phyloP scores from a whole-genome alignment of 306 rosid genomes.

The Vigna nakashimae region DNA sequence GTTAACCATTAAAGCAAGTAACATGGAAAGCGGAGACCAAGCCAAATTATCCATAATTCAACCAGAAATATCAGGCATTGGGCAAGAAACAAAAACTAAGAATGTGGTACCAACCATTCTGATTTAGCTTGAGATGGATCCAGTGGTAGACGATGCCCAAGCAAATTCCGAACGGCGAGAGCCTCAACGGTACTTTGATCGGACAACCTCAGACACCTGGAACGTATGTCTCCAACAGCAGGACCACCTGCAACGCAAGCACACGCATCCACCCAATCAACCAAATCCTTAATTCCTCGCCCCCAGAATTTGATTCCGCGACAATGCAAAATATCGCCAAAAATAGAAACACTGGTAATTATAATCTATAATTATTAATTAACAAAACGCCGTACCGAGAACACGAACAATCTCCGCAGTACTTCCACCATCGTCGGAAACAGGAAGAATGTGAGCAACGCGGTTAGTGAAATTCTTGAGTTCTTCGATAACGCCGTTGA shows the following conservation, averaged over 20 bases:
- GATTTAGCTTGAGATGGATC: constrained; percentile 72
- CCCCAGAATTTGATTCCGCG: background rate
- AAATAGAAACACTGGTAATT: constrained; percentile 14
- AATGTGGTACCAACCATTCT: constrained; percentile 80
- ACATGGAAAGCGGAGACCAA: background rate
- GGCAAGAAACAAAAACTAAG: constrained; percentile 1
- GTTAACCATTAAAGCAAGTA: constrained; percentile 19
- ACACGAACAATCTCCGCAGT: constrained; percentile 98
- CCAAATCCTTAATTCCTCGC: constrained; percentile 25
- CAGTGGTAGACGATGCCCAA: constrained; percentile 81
- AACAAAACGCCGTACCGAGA: constrained; percentile 55
- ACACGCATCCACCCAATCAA: background rate
- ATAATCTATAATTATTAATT: no score
- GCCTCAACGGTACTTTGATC: constrained; percentile 90
- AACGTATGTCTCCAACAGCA: constrained; percentile 96
- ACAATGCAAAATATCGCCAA: background rate
- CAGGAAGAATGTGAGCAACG: constrained; percentile 97
- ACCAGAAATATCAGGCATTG: constrained; percentile 4
- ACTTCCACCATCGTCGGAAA: constrained; percentile 96
- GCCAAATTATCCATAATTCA: background rate
- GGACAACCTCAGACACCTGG: constrained; percentile 89
- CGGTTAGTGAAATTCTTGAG: constrained; percentile 80
- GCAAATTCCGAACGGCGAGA: constrained; percentile 83
- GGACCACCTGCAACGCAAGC: constrained; percentile 74
- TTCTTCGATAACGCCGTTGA: constrained; percentile 89